These are phyloP conservation scores for Solanum sitiens DNA, from an alignment of 257 asterid species.

Conservation along the genomic window DNA sequence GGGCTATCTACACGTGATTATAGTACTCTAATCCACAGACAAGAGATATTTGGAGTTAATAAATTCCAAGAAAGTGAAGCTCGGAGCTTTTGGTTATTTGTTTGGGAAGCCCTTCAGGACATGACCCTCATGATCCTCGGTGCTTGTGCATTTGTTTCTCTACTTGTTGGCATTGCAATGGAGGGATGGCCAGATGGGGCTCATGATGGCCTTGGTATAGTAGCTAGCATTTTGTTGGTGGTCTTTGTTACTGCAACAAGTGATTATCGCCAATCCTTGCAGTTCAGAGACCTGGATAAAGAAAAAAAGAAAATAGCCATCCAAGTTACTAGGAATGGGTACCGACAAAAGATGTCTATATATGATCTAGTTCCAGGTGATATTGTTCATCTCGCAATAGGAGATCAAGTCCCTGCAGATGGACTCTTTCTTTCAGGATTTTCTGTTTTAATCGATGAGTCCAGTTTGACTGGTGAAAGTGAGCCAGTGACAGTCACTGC, in stretches of 20 bases:
- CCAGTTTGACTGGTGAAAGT: slow-evolving; percentile 85
- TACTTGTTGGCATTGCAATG: slow-evolving; percentile 71
- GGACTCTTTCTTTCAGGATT: slow-evolving; percentile 76
- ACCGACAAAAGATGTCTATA: slow-evolving; percentile 63
- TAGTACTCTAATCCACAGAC: slow-evolving; percentile 37
- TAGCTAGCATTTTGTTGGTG: slow-evolving; percentile 68
- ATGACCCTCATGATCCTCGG: slow-evolving; percentile 92
- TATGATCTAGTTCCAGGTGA: slow-evolving; percentile 80
- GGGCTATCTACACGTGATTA: slow-evolving; percentile 40
- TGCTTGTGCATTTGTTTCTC: slow-evolving; percentile 64
- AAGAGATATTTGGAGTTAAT: slow-evolving; percentile 53
- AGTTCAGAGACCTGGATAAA: slow-evolving; percentile 70
- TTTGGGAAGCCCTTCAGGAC: slow-evolving; percentile 88
- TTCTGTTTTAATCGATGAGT: slow-evolving; percentile 67
- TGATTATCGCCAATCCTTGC: slow-evolving; percentile 79
- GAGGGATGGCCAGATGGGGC: slow-evolving; percentile 95
- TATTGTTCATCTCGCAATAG: slow-evolving; percentile 68
- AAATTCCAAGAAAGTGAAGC: slow-evolving; percentile 45
- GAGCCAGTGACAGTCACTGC: slow-evolving; percentile 61
- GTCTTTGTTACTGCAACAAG: slow-evolving; percentile 85
- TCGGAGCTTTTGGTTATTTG: slow-evolving; percentile 62
- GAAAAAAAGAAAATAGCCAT: slow-evolving; percentile 80
- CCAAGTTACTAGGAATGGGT: slow-evolving; percentile 78
- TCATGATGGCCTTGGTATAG: slow-evolving; percentile 88
- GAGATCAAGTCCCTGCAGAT: slow-evolving; percentile 91